Evolutionary conservation across 805 yeast genomes (phyloP), one percentile per base, ranked within the genome.

Genomic region (Kodamaea restingae): DNA sequence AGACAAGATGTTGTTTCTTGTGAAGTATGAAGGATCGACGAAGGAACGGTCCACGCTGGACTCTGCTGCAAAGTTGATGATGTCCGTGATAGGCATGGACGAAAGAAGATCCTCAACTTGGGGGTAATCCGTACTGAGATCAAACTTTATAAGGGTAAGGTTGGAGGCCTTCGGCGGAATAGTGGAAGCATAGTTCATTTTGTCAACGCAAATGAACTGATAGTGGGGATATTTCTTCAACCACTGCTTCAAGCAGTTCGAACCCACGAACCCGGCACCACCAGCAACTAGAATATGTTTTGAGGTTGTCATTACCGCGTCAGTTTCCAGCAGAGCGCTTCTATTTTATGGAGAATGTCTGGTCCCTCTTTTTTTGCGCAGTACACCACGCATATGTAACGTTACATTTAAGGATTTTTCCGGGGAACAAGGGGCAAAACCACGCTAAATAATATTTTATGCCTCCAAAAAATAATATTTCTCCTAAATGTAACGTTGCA

Each of bases 231-330:
- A 52, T 18, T 45, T 42, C 3, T 35, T 18, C 1, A 66, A 65
- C 37, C 71, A 50, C 38, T 56, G 53, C 8, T 65, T 57, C 10
- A 71, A 58, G 34, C 71, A 58, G 60, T 75, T 67, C 1, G 77
- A 70, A 3, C 80, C 81, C 42, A 76, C 69, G 44, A 76, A 76
- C 2, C 82, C 82, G 4, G 76, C 76, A 2, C 80, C 81, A 5
- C 81, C 81, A 6, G 81, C 70, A 4, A 76, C 70, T 21, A 76
- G 54, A 8, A 73, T 48, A 32, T 40, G 33, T 35, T 44, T 44
- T 12, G 31, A 14, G 31, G 27, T 25, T 20, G 22, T 8, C 22
- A 20, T 20, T 20, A 6, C 7, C 8, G 22, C 8, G 22, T 20
- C n/a, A n/a, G n/a, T n/a, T n/a, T n/a, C n/a, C n/a, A n/a, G n/a